A percentile compares a stretch with the other conserved stretches of the same genome.
Evolutionary conservation across 2,329 filamentous ascomycete genomes (phyloP).

Genomic region (Pseudopyricularia javanii): DNA sequence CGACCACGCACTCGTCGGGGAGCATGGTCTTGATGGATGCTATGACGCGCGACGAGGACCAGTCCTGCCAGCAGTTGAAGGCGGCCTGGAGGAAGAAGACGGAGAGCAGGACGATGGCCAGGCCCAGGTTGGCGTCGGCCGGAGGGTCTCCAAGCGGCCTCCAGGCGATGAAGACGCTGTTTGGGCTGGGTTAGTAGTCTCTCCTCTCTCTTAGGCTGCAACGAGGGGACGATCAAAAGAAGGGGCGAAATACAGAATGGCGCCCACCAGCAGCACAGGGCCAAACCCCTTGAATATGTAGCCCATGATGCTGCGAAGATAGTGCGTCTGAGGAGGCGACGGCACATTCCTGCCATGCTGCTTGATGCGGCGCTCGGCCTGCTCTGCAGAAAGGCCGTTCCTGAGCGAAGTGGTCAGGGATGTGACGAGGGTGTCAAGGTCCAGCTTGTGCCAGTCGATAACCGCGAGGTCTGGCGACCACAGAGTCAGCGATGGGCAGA

Average conservation of each 20-base stretch:
- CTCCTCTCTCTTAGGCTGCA: too few species aligned
- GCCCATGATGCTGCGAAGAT: conserved; percentile 42
- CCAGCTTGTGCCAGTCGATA: conserved; percentile 56
- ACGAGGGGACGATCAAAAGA: too few species aligned
- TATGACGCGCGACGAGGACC: conserved; percentile 68
- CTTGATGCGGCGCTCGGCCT: conserved; percentile 38
- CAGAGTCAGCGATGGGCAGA: background rate
- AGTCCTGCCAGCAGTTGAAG: conserved; percentile 63
- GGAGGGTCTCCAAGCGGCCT: conserved; percentile 62
- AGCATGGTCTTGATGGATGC: conserved; percentile 69
- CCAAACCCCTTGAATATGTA: conserved; percentile 76
- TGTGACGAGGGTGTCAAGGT: conserved; percentile 42
- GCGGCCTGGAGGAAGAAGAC: conserved; percentile 59
- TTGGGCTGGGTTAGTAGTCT: background rate
- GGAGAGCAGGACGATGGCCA: conserved; percentile 59
- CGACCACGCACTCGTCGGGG: conserved; percentile 56
- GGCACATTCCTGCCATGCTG: conserved; percentile 58
- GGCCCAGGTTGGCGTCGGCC: conserved; percentile 54
- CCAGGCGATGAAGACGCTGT: conserved; percentile 61
- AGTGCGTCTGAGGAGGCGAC: conserved; percentile 50
- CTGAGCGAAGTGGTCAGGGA: conserved; percentile 43
- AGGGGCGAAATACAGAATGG: conserved; percentile 32
- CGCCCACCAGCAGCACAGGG: conserved; percentile 53
- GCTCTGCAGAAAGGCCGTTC: conserved; percentile 47
- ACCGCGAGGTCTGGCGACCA: conserved; percentile 39